phyloP scores from a whole-genome alignment of 2,329 filamentous ascomycete species.

The Laburnicola sp. region DNA sequence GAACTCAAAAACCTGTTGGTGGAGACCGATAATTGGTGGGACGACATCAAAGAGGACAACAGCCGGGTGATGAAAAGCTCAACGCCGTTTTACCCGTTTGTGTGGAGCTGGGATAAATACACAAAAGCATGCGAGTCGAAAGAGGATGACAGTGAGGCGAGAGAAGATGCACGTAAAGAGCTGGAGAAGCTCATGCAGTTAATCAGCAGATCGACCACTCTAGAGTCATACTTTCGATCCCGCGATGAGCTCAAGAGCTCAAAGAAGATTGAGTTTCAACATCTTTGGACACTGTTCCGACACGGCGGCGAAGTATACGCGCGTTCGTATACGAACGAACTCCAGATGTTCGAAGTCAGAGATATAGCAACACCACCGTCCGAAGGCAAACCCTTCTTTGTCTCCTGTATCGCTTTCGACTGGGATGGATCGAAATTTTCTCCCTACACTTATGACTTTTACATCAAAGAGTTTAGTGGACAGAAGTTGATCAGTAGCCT shows the following conservation, averaged over 20 bases:
- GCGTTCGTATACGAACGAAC: conserved; percentile 4
- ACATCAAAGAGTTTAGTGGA: conserved; percentile 7
- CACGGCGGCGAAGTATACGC: conserved; percentile 6
- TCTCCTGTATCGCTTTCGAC: conserved; percentile 7
- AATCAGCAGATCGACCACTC: conserved; percentile 3
- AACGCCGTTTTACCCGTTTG: conserved; percentile 9
- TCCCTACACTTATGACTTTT: conserved; percentile 5
- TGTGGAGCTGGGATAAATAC: conserved; percentile 7
- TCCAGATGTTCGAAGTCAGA: conserved; percentile 12
- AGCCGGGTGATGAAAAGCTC: not conserved
- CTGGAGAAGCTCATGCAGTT: conserved; percentile 2
- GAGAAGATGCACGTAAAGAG: conserved; percentile 4
- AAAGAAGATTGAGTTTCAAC: conserved; percentile 7
- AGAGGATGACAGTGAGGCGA: conserved; percentile 1
- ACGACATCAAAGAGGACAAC: not conserved
- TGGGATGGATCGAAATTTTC: conserved; percentile 10
- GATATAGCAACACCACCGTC: not conserved
- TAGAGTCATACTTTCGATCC: conserved; percentile 6
- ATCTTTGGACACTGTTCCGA: conserved; percentile 11
- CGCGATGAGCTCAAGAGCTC: conserved; percentile 2
- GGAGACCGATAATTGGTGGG: not conserved
- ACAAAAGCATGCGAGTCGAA: not conserved
- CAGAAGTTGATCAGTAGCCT: conserved; percentile 2
- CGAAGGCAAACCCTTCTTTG: not conserved
- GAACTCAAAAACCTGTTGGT: conserved; percentile 8